Evolutionary conservation across 306 rosid species (phyloP).

Genomic region (Rosa lucieae): DNA sequence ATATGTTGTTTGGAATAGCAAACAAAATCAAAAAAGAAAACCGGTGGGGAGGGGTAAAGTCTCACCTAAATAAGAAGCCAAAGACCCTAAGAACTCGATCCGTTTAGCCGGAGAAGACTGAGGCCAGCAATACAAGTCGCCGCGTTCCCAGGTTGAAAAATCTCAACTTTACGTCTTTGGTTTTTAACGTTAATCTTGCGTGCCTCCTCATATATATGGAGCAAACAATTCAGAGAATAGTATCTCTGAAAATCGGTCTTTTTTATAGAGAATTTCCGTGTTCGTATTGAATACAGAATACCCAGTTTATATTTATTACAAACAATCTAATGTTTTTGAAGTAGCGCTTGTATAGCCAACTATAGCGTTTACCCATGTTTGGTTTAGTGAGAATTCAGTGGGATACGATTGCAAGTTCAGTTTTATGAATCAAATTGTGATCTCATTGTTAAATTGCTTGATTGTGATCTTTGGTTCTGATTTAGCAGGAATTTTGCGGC

Average conservation of each 20-base stretch:
- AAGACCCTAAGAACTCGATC: background rate
- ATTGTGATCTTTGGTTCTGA: background rate
- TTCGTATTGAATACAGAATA: background rate
- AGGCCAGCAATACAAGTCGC: background rate
- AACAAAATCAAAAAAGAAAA: too few relatives aligned
- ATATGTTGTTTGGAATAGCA: too few relatives aligned
- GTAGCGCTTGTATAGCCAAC: background rate
- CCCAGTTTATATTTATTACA: background rate
- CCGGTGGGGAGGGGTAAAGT: background rate
- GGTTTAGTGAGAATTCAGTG: background rate
- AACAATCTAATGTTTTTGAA: background rate
- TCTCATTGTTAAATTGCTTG: background rate
- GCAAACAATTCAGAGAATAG: background rate
- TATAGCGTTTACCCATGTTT: background rate
- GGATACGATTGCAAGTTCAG: constrained; percentile 1
- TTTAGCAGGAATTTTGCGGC: background rate
- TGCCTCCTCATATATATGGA: background rate
- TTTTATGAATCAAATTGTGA: background rate
- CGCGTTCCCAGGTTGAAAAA: constrained; percentile 8
- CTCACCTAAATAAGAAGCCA: too few relatives aligned
- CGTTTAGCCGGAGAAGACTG: background rate
- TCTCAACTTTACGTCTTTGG: background rate
- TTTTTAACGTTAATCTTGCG: background rate
- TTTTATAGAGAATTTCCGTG: background rate
- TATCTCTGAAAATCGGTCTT: background rate